These are phyloP conservation scores for Leptographium wingfieldii DNA, from an alignment of 2,329 filamentous ascomycete species.

Conservation along the genomic window DNA sequence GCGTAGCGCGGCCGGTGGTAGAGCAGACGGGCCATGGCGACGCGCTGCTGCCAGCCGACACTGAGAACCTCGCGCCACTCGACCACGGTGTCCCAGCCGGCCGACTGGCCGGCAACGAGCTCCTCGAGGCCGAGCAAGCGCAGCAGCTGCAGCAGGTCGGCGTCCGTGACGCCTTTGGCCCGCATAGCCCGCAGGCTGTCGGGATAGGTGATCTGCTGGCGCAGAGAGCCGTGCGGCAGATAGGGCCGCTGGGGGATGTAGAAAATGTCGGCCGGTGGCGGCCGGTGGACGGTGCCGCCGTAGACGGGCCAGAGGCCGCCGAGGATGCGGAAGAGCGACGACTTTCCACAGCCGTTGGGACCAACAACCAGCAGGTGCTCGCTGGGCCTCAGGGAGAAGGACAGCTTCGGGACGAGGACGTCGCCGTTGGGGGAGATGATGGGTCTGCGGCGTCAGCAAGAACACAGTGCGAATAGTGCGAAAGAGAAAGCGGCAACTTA, in stretches of 20 bases:
- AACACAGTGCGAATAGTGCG: not conserved
- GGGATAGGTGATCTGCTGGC: constrained; percentile 94
- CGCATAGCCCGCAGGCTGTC: constrained; percentile 82
- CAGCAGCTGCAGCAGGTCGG: constrained; percentile 66
- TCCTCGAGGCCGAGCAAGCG: constrained; percentile 70
- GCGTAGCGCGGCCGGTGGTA: constrained; percentile 90
- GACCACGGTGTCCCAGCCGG: constrained; percentile 84
- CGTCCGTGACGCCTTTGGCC: constrained; percentile 68
- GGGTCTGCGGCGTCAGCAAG: constrained; percentile 34
- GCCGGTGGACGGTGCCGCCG: constrained; percentile 84
- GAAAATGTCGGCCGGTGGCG: constrained; percentile 85
- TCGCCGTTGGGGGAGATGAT: constrained; percentile 97
- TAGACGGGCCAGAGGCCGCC: constrained; percentile 97
- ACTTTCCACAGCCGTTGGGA: constrained; percentile 95
- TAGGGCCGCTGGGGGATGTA: constrained; percentile 97
- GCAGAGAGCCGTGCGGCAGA: constrained; percentile 77
- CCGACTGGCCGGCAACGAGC: constrained; percentile 58
- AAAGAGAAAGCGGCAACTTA: constrained; percentile 23
- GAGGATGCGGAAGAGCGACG: constrained; percentile 87
- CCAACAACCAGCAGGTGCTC: constrained; percentile 92
- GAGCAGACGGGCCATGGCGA: constrained; percentile 91
- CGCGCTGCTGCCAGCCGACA: constrained; percentile 84
- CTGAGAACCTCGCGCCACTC: constrained; percentile 95
- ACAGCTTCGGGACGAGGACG: constrained; percentile 72
- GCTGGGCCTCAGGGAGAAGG: constrained; percentile 73